phyloP scores from a whole-genome alignment of 2,329 filamentous ascomycete genomes.

The Reticulascus tulasneorum region DNA sequence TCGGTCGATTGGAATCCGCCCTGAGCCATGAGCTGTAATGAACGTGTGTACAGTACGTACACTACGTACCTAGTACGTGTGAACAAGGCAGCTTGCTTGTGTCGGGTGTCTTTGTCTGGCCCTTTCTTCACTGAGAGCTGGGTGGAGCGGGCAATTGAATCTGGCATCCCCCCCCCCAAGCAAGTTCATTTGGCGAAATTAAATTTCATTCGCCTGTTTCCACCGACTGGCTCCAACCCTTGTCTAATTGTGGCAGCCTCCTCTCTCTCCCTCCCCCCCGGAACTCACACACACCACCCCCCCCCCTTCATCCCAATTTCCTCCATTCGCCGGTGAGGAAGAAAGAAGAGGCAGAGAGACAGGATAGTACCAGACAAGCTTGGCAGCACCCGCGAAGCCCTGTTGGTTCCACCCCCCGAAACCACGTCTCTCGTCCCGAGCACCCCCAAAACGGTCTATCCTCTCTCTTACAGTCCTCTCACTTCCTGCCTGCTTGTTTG shows the following conservation, averaged over 20 bases:
- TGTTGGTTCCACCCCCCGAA: constrained; percentile 7
- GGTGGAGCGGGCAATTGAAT: neutral
- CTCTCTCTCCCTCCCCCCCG: too few species aligned
- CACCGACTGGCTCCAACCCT: constrained; percentile 7
- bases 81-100: too few species aligned
- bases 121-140: neutral
- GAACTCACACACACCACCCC: constrained; percentile 11
- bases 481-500: constrained; percentile 18
- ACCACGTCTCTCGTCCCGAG: constrained; percentile 20
- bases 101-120: too few species aligned
- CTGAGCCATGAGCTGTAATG: too few species aligned
- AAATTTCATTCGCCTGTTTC: constrained; percentile 15
- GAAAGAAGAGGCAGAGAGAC: too few species aligned
- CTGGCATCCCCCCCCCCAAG: too few species aligned
- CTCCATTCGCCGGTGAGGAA: constrained; percentile 3
- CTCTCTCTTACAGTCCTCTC: constrained; percentile 6
- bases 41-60: too few species aligned
- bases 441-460: constrained; percentile 13
- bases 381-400: too few species aligned
- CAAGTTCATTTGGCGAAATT: constrained; percentile 17
- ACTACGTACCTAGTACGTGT: too few species aligned
- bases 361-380: too few species aligned
- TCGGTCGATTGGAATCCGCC: too few species aligned
- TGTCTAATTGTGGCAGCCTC: constrained; percentile 3
- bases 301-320: constrained; percentile 3